Conservation (phyloP, 2,329 filamentous ascomycete genomes). For the Dendryphion nanum region DNA sequence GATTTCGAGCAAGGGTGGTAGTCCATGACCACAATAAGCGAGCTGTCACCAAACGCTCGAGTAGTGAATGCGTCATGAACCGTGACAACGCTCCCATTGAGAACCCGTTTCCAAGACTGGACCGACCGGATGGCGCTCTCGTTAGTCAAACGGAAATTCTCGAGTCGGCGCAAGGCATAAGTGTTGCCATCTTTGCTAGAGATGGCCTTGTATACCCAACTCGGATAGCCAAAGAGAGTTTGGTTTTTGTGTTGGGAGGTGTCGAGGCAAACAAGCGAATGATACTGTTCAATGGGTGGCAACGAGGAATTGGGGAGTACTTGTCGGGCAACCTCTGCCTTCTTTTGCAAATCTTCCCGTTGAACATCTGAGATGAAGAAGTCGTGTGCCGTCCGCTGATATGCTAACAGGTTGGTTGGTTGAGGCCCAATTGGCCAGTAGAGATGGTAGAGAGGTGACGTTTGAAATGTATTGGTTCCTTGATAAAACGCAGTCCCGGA, state of each 20-base stretch:
- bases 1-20: slow-evolving; percentile 92
- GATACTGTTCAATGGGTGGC: slow-evolving; percentile 80
- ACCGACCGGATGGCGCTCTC: slow-evolving; percentile 84
- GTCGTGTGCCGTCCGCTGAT: slow-evolving; percentile 84
- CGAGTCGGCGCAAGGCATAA: slow-evolving; percentile 84
- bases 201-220: slow-evolving; percentile 93
- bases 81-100: slow-evolving; percentile 77
- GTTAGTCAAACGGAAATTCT: slow-evolving; percentile 85
- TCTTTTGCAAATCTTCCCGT: slow-evolving; percentile 85
- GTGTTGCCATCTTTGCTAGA: slow-evolving; percentile 84
- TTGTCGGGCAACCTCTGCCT: slow-evolving; percentile 80
- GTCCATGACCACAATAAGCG: slow-evolving; percentile 88
- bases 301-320: slow-evolving; percentile 77
- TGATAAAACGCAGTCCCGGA: slow-evolving; percentile 66
- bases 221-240: slow-evolving; percentile 79
- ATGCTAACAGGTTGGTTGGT: slow-evolving; percentile 75
- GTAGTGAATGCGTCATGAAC: slow-evolving; percentile 93
- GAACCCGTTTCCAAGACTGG: slow-evolving; percentile 84
- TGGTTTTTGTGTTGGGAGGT: slow-evolving; percentile 75
- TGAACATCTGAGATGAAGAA: slow-evolving; percentile 88
- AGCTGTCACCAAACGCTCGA: slow-evolving; percentile 89
- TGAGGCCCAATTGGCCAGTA: slow-evolving; percentile 87
- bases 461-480: slow-evolving; percentile 53
- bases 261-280: slow-evolving; percentile 88
- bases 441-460: slow-evolving; percentile 70